Evolutionary conservation across 441 rosid species (phyloP), one percentile per base, ranked within the genome.

Genomic region (Erysimum cheiri): DNA sequence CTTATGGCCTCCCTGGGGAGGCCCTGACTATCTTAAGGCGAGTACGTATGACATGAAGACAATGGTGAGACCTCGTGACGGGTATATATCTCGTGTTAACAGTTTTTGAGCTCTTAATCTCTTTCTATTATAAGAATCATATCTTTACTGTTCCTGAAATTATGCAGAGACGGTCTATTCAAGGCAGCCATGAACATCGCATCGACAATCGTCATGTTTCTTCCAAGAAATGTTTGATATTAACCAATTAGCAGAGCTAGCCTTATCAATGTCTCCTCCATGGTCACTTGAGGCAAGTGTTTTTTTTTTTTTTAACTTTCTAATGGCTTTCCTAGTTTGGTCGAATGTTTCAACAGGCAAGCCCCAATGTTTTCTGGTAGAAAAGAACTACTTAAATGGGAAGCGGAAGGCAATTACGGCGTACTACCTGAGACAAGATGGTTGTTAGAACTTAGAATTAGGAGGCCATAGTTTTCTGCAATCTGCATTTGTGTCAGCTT

Each of bases 1-100:
- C 79, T 71, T 95, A 72, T 95, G 98, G 31, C 98, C 98, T 72
- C 97, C 99, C 7, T 92, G 99, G 97, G 99, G 99, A 7, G 98
- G 98, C 49, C 99, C 98, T 74, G 87, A 81, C 70, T 94, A 94
- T 73, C 57, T 81, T 22, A 90, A 80, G 86, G 87, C 70, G 14
- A 64, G 77, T 73, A 82, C 70, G 26, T 95, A 92, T 70, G 77
- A 89, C 82, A 80, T 90, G 64, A 83, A 69, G 82, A 92, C 89
- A 40, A 88, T 90, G 99, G 88, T 95, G 54, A 84, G 81, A 81
- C 99, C 97, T 19, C 83, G 36, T 79, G 91, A 95, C 62, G 99
- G 97, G 98, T 94, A 82, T 69, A 13, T 65, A 52, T 67, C 63
- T 63, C 5, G 31, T 22, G 24, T 22, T 22, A 22, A 22, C 24